Base-by-base conservation (phyloP, 2,329 filamentous ascomycete species). In the Diaporthe eres region DNA sequence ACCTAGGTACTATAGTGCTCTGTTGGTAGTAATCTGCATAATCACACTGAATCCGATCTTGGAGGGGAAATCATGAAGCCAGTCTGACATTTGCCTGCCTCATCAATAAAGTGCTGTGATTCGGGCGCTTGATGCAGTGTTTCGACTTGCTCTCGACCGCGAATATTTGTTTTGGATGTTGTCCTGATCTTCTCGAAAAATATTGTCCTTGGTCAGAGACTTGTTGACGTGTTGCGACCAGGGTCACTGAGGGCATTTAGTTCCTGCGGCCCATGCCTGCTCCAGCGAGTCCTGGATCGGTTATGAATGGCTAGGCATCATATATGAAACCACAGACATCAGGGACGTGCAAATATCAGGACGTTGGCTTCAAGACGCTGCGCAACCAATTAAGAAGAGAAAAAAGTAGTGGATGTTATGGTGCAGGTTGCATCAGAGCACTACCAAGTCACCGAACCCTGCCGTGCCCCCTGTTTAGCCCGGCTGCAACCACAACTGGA, bases 361-460 rank as follows among this genome's bases (percentile, higher is more conserved):
- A 4, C 13, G 15, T 15, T 6, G 19, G 12, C 10, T 9, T 19
- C 31, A 55, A 42, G n/a, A 28, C 12, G 5, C 13, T 13, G 2
- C 2, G 25, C 22, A 5, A 25, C n/a, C 34, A 28, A 17, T 55
- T 8, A 15, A n/a, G n/a, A 25, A 34, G 13, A 70, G 22, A 19
- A n/a, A 49, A 19, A n/a, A 49, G 53, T 42, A 3, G 34, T 25
- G 25, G 37, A 22, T 8, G 17, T 34, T 49, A 7, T 49, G 28
- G n/a, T n/a, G 10, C 28, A 8, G 25, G 17, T 65, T 65, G 19
- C 15, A 47, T 28, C 47, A 22, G 25, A 13, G 17, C 22, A 22
- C 44, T 10, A 42, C n/a, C 8, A 72, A 53, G 55, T 72, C 55
- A 58, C 70, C 53, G 44, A 72, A 72, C 58, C 71, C 71, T 65